phyloP scores from a whole-genome alignment of 805 yeast species.

The Metschnikowia lunata region DNA sequence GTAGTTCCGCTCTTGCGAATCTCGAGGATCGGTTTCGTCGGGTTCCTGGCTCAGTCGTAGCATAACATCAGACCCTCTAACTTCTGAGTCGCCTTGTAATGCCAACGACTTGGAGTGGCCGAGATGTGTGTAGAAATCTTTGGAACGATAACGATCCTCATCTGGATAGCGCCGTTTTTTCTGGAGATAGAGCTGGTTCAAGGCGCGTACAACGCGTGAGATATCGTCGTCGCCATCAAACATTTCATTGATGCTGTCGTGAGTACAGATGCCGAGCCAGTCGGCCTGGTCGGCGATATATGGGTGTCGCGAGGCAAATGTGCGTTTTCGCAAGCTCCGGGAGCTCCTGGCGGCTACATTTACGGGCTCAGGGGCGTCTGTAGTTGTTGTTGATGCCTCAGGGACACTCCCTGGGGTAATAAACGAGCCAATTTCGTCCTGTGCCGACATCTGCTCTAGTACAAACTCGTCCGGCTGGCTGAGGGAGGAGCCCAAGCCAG shows the following conservation, averaged over 20 bases:
- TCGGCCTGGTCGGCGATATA: constrained; percentile 43
- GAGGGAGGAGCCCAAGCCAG: neutral
- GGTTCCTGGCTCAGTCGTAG: neutral
- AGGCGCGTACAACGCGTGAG: constrained; percentile 28
- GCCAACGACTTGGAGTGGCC: constrained; percentile 22
- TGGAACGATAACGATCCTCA: constrained; percentile 37
- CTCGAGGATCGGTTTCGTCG: neutral
- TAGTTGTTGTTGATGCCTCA: neutral
- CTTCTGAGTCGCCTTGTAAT: constrained; percentile 11
- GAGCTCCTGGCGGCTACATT: neutral
- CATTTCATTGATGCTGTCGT: constrained; percentile 34
- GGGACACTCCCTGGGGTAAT: neutral
- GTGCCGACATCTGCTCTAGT: neutral
- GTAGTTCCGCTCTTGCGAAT: constrained; percentile 6
- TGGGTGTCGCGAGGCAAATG: constrained; percentile 42
- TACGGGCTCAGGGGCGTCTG: neutral
- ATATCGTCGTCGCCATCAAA: constrained; percentile 31
- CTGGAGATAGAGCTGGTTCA: constrained; percentile 32
- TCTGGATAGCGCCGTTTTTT: constrained; percentile 31
- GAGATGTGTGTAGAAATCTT: constrained; percentile 34
- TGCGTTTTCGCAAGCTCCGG: constrained; percentile 36
- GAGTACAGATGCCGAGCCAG: constrained; percentile 36
- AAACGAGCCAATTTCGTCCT: neutral
- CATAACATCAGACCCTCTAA: neutral
- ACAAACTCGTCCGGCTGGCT: neutral